These are phyloP conservation scores for Chenopodium album DNA, from an alignment of 148 eudicot genomes.

Conservation along the genomic window DNA sequence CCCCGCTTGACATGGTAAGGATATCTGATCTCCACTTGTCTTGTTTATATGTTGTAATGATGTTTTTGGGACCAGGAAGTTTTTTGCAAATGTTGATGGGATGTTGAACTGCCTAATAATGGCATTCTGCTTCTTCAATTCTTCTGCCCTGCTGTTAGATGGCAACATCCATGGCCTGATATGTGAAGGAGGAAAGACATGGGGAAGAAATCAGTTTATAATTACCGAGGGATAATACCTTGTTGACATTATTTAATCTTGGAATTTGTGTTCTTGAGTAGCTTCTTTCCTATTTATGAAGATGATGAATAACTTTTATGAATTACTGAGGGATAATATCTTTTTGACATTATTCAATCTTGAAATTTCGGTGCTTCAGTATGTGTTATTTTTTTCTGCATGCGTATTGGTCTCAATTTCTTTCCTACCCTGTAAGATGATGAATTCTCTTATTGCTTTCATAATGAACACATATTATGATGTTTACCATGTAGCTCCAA, in stretches of 20 bases:
- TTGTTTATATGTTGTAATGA: conserved; percentile 1
- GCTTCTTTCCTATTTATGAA: too few relatives aligned
- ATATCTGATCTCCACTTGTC: not conserved
- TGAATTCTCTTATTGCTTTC: conserved; percentile 1
- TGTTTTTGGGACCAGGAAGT: not conserved
- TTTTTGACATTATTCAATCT: not conserved
- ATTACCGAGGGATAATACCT: not conserved
- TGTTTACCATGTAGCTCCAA: not conserved
- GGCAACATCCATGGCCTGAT: not conserved
- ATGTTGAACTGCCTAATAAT: not conserved
- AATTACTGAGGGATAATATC: not conserved
- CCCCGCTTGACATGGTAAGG: conserved; percentile 71
- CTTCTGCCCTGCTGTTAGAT: not conserved
- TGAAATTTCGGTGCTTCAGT: too few relatives aligned
- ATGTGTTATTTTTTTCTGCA: not conserved
- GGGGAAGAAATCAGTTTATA: not conserved
- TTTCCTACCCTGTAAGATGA: not conserved
- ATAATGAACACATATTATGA: not conserved
- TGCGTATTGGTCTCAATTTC: not conserved
- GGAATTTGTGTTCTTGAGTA: not conserved
- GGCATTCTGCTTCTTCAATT: not conserved
- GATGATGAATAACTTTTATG: too few relatives aligned
- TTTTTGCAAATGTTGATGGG: not conserved
- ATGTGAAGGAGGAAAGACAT: not conserved
- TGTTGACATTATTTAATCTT: not conserved